Conservation (phyloP, 1,284 basidiomycete species). For the Serendipita sp. region DNA sequence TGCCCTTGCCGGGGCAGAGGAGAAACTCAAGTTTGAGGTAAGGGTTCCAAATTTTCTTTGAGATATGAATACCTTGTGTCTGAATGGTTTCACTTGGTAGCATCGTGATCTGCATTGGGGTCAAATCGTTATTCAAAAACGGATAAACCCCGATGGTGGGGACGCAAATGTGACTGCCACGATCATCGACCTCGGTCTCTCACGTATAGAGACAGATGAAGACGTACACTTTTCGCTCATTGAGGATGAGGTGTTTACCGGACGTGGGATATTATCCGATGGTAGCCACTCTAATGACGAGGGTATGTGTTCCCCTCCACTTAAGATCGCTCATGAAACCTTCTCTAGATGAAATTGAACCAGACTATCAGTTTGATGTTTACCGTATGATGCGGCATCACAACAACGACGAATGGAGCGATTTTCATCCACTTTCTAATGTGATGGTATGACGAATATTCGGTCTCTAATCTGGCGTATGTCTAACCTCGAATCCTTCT, state of each 20-base stretch:
- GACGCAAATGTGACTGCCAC: slow-evolving; percentile 43
- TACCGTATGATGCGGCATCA: slow-evolving; percentile 75
- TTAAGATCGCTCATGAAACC: neutral
- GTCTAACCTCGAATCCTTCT: neutral
- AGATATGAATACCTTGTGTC: slow-evolving; percentile 5
- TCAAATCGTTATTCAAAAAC: slow-evolving; percentile 77
- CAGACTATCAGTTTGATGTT: slow-evolving; percentile 88
- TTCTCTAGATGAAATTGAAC: slow-evolving; percentile 22
- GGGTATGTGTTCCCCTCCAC: slow-evolving; percentile 17
- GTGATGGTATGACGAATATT: slow-evolving; percentile 48
- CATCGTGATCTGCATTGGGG: slow-evolving; percentile 97
- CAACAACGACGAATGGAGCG: slow-evolving; percentile 51
- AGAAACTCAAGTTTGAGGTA: slow-evolving; percentile 74
- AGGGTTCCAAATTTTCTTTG: slow-evolving; percentile 14
- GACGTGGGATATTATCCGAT: neutral
- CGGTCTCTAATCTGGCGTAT: too few species aligned
- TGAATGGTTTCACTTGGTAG: slow-evolving; percentile 26
- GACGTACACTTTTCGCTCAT: slow-evolving; percentile 59
- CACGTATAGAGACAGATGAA: slow-evolving; percentile 52
- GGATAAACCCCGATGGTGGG: slow-evolving; percentile 35
- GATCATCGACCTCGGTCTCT: slow-evolving; percentile 88
- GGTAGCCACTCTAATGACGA: slow-evolving; percentile 49
- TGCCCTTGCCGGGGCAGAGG: slow-evolving; percentile 66
- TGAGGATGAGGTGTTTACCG: slow-evolving; percentile 57
- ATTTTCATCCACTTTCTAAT: slow-evolving; percentile 69